Conservation (phyloP, 768 basidiomycete species). For the Hericium rajendrae region DNA sequence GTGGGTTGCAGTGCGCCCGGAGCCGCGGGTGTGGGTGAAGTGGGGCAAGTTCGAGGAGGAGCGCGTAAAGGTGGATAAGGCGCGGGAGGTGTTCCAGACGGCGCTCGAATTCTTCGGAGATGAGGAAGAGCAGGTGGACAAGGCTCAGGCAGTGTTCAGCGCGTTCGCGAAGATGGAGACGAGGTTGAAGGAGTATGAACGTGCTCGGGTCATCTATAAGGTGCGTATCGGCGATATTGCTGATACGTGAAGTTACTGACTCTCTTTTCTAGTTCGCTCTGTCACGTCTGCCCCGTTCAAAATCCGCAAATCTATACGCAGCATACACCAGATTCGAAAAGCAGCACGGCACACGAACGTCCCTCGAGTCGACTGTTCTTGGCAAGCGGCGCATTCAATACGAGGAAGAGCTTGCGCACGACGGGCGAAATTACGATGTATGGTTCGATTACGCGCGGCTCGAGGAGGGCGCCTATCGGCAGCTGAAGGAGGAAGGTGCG, state of each 20-base stretch:
- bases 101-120: constrained; percentile 58
- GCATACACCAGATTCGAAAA: constrained; percentile 98
- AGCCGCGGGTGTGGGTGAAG: constrained; percentile 54
- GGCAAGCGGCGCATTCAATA: constrained; percentile 98
- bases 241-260: constrained; percentile 2
- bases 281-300: constrained; percentile 83
- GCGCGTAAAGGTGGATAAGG: constrained; percentile 51
- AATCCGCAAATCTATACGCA: constrained; percentile 80
- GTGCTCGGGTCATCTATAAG: constrained; percentile 96
- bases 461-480: constrained; percentile 79
- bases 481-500: constrained; percentile 66
- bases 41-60: constrained; percentile 63
- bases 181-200: constrained; percentile 90
- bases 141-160: constrained; percentile 84
- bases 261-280: constrained; percentile 70
- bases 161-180: constrained; percentile 98
- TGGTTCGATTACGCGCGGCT: constrained; percentile 97
- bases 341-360: constrained; percentile 83
- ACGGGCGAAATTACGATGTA: constrained; percentile 90
- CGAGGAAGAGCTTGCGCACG: constrained; percentile 88
- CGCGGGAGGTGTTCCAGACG: constrained; percentile 56
- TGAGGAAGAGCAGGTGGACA: constrained; percentile 56
- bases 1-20: constrained; percentile 68
- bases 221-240: constrained; percentile 29
- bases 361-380: constrained; percentile 87